Percentiles rank a stretch among this genome's conserved stretches.
These are phyloP conservation scores for Kurtzmaniella cleridarum DNA, from an alignment of 805 yeast genomes.

Conservation along the genomic window DNA sequence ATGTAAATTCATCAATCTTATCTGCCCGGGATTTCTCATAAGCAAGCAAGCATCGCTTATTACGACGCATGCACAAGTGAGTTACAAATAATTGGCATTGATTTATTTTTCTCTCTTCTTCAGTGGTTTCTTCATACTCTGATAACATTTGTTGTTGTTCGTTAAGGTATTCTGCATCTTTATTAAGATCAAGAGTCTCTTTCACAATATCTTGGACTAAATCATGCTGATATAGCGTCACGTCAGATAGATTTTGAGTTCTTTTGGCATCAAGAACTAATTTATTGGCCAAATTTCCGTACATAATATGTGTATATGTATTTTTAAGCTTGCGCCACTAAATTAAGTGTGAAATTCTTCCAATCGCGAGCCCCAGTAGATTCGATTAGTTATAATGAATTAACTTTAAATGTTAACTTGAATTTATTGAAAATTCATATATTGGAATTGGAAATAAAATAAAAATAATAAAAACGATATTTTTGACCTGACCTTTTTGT, in stretches of 20 bases:
- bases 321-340: background rate
- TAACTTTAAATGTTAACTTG: no score
- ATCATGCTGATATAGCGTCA: slow-evolving; percentile 72
- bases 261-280: slow-evolving; percentile 83
- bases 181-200: slow-evolving; percentile 63
- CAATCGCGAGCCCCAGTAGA: no score
- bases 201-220: slow-evolving; percentile 62
- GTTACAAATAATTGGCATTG: slow-evolving; percentile 66
- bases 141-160: slow-evolving; percentile 19
- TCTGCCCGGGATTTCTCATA: slow-evolving; percentile 71
- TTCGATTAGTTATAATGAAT: no score
- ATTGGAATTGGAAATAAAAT: no score
- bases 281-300: slow-evolving; percentile 83
- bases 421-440: no score
- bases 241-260: slow-evolving; percentile 53
- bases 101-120: slow-evolving; percentile 41
- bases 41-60: slow-evolving; percentile 84
- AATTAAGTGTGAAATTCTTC: no score
- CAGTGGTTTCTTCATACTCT: slow-evolving; percentile 15
- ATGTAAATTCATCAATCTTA: slow-evolving; percentile 58
- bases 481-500: no score
- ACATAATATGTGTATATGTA: slow-evolving; percentile 45
- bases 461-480: no score
- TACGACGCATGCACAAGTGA: slow-evolving; percentile 73
- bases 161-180: slow-evolving; percentile 47